Base-by-base conservation (phyloP, 176 grass and related monocot genomes). In the Chloris gayana region DNA sequence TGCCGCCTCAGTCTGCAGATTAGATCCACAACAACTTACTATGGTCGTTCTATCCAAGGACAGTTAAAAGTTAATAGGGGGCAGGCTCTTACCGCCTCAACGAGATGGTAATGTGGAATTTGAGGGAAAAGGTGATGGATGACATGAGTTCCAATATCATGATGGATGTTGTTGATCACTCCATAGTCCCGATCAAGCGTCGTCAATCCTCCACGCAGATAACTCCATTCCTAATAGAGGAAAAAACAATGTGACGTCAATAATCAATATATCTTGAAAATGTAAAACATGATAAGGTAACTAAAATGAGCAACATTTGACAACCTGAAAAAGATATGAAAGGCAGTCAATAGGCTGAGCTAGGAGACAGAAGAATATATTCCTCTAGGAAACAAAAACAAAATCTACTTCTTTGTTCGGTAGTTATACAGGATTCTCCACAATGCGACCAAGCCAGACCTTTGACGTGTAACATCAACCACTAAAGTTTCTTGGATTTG, bases 71-170 rank as follows among this genome's bases (percentile, higher is more conserved):
- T 8, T 17, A 80, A 45, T 32, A 64, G 15, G 25, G 49, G 54
- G 32, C 32, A 69, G 67, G 30, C 45, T 45, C 83, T 86, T 82
- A 97, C 94, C 64, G 94, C 94, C 85, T 97, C 94, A 18, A 97
- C 64, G 65, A 97, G 87, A 90, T 92, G 67, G 80, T 97, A 97
- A 87, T 97, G 94, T 8, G 94, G 94, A 53, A 97, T 97, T 84
- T 97, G 94, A 0, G 91, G 94, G 78, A 94, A 97, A 70, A 97
- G 89, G 73, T 97, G 94, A 79, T 97, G 94, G 51, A 97, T 92
- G 77, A 94, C 94, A 85, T 97, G 94, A 66, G 94, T 97, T 60
- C 94, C 94, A 51, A 97, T 97, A 77, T 97, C 94, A 80, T 97
- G 94, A 80, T 97, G 94, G 37, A 97, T 85, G 33, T 97, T 90